Base-by-base conservation (phyloP, 768 basidiomycete species). In the Phanerochaete carnosa region DNA sequence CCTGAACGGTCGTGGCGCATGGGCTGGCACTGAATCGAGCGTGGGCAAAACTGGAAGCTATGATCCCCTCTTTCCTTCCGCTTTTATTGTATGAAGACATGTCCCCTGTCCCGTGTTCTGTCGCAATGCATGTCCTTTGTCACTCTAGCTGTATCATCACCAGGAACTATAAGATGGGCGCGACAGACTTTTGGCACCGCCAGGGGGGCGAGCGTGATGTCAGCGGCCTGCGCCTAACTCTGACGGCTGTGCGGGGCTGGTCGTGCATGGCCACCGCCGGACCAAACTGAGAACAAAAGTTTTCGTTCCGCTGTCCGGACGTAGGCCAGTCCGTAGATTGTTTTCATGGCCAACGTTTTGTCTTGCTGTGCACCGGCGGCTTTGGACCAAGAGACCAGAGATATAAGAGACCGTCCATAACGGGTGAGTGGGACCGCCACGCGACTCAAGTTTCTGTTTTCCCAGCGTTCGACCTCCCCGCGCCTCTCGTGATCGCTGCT, bases 51-150 rank as follows among this genome's bases (percentile, higher is more conserved):
- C 45, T 55, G 61, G 66, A 57, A 45, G 63, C 61, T 66, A 62
- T 68, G 66, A 63, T 59, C 65, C 37, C 61, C 54, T 25, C 55
- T 59, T 54, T 60, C 45, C 57, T 55, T 39, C 62, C 60, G 54
- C 56, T 32, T 49, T 23, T 65, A 67, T 62, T 68, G 69, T 70
- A 70, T 70, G 69, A 67, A 67, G 67, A 54, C 65, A 68, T 68
- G 67, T 63, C 65, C 47, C 39, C 47, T 56, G 62, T 58, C 62
- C 67, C 66, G 67, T 68, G 65, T 64, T 62, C 59, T 64, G 51
- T 60, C 53, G 63, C 60, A 66, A 66, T 66, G 63, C 63, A 69
- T 66, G 62, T 43, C 64, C 59, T 56, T 58, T 45, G 43, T 62
- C 62, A 53, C 58, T 62, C 61, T 47, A 57, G 52, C 29, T 50